These are phyloP conservation scores for Reutealis trisperma DNA, from an alignment of 345 rosid species.

Conservation along the genomic window DNA sequence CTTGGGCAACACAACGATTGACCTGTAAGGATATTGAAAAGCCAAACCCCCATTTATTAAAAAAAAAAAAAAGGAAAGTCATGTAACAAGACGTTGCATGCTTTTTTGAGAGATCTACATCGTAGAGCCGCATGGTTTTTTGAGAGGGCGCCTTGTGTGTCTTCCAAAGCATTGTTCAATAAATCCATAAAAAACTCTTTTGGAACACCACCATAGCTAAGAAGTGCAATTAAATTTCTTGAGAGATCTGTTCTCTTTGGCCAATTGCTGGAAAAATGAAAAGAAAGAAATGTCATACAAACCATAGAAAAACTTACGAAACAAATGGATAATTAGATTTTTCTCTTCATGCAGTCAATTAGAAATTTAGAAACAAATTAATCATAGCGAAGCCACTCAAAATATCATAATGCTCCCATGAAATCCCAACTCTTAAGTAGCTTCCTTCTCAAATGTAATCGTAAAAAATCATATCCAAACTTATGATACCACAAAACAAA, in stretches of 20 bases:
- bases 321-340: background rate
- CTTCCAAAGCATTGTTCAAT: constrained; percentile 51
- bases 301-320: background rate
- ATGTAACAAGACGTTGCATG: background rate
- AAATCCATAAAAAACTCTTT: constrained; percentile 52
- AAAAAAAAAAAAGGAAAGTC: background rate
- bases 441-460: background rate
- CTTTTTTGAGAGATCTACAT: constrained; percentile 41
- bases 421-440: background rate
- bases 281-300: constrained; percentile 8
- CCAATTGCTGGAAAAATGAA: constrained; percentile 45
- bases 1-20: no score
- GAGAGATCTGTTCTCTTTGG: constrained; percentile 56
- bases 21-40: background rate
- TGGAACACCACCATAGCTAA: constrained; percentile 80
- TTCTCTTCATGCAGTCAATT: background rate
- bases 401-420: background rate
- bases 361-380: constrained; percentile 6
- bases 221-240: constrained; percentile 57
- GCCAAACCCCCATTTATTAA: background rate
- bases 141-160: constrained; percentile 39
- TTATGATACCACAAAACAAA: background rate
- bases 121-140: constrained; percentile 50
- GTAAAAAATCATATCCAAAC: background rate
- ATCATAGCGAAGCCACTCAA: background rate